Evolutionary conservation across 306 rosid species (phyloP), one percentile per base, ranked within the genome.

Genomic region (Lathyrus tuberosus): DNA sequence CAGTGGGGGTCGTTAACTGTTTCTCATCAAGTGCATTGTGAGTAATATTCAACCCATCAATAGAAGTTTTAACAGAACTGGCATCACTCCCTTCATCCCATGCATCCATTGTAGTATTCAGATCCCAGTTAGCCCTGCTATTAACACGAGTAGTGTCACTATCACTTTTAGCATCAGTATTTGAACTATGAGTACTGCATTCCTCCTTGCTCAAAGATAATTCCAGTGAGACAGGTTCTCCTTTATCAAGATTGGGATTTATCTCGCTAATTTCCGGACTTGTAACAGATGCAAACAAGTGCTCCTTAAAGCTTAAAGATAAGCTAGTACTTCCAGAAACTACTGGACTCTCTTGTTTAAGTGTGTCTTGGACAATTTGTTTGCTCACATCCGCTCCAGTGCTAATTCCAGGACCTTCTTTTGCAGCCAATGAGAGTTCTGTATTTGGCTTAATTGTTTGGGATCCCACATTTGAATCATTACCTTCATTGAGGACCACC

Each of bases 121-220:
- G 82, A 86, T 95, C 99, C 99, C 99, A 94, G 74, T 90, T 90
- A 73, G 83, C 98, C 83, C 98, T 81, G 76, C 72, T 83, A 59
- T 77, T 77, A 47, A 46, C 72, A 52, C 9, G 79, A 46, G 81
- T 42, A 20, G 75, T 64, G 58, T 16, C 71, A 28, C 46, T 30
- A 47, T 62, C 73, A 59, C 31, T 43, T 64, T 79, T 84, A 47
- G 68, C 53, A 43, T 66, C 83, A 24, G 73, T 69, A 46, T 43
- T 79, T 60, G 65, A 76, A 71, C 78, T 48, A 13, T 67, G 79
- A 56, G 64, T 62, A 75, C 76, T 20, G 44, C 78, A 70, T 35
- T 67, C 75, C 67, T 81, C 85, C 79, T 86, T 71, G 79, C 89
- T 90, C 75, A 88, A 78, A 72, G 96, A 86, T 74, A 93, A 80